These are phyloP conservation scores for Yarrowia sp. DNA, from an alignment of 805 yeast species.

Conservation along the genomic window DNA sequence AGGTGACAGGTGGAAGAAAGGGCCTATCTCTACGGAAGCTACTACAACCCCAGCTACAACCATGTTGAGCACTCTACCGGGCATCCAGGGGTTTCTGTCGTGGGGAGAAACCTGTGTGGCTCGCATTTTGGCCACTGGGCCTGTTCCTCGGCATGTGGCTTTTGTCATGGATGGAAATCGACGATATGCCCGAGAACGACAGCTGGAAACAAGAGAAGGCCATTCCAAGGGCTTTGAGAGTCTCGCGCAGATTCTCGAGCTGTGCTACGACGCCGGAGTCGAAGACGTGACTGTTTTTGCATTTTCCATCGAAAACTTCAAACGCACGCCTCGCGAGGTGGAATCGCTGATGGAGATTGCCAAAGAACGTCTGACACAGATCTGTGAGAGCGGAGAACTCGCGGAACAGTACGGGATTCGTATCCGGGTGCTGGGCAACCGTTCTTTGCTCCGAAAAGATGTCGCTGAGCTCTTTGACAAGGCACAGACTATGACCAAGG, in stretches of 20 bases:
- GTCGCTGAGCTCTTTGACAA: conserved; percentile 58
- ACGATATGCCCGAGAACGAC: conserved; percentile 68
- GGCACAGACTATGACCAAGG: conserved; percentile 60
- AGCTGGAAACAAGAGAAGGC: conserved; percentile 79
- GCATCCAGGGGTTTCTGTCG: conserved; percentile 29
- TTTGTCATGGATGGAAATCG: conserved; percentile 98
- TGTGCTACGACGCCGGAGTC: conserved; percentile 76
- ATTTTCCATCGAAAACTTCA: conserved; percentile 92
- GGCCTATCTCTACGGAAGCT: neutral
- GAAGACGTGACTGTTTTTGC: conserved; percentile 88
- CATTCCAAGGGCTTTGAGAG: conserved; percentile 83
- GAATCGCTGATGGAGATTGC: conserved; percentile 63
- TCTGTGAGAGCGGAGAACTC: conserved; percentile 26
- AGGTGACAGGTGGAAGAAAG: conserved; percentile 15
- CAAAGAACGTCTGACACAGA: conserved; percentile 17
- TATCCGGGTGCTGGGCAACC: conserved; percentile 72
- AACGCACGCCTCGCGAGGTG: conserved; percentile 74
- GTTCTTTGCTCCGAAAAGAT: conserved; percentile 62
- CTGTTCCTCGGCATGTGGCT: conserved; percentile 84
- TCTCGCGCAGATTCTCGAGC: conserved; percentile 64
- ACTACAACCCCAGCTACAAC: neutral
- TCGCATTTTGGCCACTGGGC: conserved; percentile 56
- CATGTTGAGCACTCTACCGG: conserved; percentile 30
- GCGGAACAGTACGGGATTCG: conserved; percentile 28
- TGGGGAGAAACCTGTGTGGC: conserved; percentile 36